Evolutionary conservation across 768 basidiomycete species (phyloP), one percentile per base, ranked within the genome.

Genomic region (Tylopilus vinaceipallidus): DNA sequence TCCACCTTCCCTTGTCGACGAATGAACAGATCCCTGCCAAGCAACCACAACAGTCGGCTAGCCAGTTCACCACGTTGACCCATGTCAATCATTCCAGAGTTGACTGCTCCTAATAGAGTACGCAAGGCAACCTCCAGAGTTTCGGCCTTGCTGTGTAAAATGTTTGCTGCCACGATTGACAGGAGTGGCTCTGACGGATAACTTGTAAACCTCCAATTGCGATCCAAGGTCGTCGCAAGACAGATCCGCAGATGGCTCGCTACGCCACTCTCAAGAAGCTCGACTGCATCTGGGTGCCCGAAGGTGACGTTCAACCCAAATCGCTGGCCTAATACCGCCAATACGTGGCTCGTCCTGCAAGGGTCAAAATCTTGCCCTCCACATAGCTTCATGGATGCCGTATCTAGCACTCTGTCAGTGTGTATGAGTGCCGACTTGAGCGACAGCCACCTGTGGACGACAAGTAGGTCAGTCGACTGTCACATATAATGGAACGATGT

Each of bases 101-200:
- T 43, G 22, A 58, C 32, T 4, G 16, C 33, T 0, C 13, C 23
- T n/a, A 29, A 11, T 0, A 49, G 11, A 6, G 26, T 45, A 5
- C 0, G 3, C 30, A 42, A 30, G 6, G 38, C 30, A 2, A 2
- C 0, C 4, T 14, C 9, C 13, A 49, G 17, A 1, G 5, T 17
- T 17, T 11, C n/a, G 4, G 43, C 35, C 2, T 9, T 5, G 10
- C 0, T 2, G 8, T 60, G 55, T 10, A 54, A 26, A 11, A 33
- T 5, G 7, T 3, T 14, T 14, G 53, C 53, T 0, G 56, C 50
- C 13, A 45, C 38, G 14, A 42, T 58, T 3, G 56, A 61, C 14
- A 61, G 13, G 11, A 60, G 13, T 5, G 58, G 49, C n/a, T 62
- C 58, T 16, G 53, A 60, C 14, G 60, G 52, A 35, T 56, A 54